Conservation (phyloP, 371 early-diverging fungal species). For the Apophysomyces variabilis region DNA sequence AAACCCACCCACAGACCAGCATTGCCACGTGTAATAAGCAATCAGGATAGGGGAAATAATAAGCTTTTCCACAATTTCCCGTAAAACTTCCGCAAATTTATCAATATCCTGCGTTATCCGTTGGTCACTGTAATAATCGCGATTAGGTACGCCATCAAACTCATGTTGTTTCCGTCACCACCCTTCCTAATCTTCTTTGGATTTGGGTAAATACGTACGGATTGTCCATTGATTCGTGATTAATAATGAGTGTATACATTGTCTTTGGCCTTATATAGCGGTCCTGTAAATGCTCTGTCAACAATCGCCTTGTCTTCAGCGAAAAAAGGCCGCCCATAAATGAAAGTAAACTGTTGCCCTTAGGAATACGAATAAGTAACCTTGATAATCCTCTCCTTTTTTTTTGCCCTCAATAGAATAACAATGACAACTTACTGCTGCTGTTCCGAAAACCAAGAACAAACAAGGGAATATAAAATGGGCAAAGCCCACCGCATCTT, state of each 20-base stretch:
- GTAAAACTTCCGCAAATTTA: conserved; percentile 68
- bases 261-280: conserved; percentile 64
- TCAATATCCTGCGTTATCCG: conserved; percentile 91
- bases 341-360: conserved; percentile 62
- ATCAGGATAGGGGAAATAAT: conserved; percentile 80
- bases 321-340: conserved; percentile 63
- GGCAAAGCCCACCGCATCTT: conserved; percentile 63
- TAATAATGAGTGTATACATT: conserved; percentile 63
- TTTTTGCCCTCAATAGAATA: neutral
- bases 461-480: conserved; percentile 56
- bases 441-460: conserved; percentile 59
- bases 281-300: conserved; percentile 66
- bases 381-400: no score
- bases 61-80: conserved; percentile 67
- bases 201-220: conserved; percentile 53
- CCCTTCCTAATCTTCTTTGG: neutral
- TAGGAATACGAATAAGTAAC: conserved; percentile 4
- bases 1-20: conserved; percentile 72
- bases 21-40: conserved; percentile 76
- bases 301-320: conserved; percentile 55
- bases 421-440: conserved; percentile 45
- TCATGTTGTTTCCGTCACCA: neutral
- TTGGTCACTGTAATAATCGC: conserved; percentile 68
- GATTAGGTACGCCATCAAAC: neutral
- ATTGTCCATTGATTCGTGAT: conserved; percentile 66